Evolutionary conservation across 805 yeast genomes (phyloP).

Genomic region (Lipomyces starkeyi): DNA sequence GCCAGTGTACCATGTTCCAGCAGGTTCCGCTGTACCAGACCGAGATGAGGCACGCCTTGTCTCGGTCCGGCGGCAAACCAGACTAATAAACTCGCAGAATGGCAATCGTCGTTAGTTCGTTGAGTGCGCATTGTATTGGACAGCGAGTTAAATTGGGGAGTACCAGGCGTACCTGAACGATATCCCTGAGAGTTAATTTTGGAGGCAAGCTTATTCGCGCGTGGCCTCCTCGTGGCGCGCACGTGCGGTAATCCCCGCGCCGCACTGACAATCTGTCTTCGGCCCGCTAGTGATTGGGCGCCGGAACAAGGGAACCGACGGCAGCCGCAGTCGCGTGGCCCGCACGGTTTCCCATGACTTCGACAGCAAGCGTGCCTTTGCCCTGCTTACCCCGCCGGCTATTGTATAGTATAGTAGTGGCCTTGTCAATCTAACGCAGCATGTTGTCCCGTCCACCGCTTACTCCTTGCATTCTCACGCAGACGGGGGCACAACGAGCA

Average conservation of each 20-base stretch:
- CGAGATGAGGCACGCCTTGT: neutral
- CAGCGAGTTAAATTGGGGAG: too few species aligned
- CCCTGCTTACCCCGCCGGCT: neutral
- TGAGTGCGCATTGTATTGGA: too few species aligned
- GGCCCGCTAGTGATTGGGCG: neutral
- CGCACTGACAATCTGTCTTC: neutral
- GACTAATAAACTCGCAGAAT: too few species aligned
- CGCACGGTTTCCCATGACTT: too few species aligned
- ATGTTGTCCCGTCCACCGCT: neutral
- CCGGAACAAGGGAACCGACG: neutral
- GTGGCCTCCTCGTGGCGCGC: neutral
- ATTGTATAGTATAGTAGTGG: neutral
- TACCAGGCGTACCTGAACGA: too few species aligned
- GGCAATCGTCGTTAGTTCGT: neutral
- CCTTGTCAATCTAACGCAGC: neutral
- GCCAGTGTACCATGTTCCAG: too few species aligned
- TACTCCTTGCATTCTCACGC: neutral
- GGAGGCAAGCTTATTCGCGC: neutral
- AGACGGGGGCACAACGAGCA: too few species aligned
- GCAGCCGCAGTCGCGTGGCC: neutral
- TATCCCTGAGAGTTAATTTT: too few species aligned
- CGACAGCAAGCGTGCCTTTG: neutral
- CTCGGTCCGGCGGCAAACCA: neutral
- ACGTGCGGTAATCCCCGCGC: neutral
- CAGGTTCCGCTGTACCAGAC: neutral